A percentile compares a stretch with the other conserved stretches of the same genome.
These are phyloP conservation scores for Halteria grandinella DNA, from an alignment of 73 alveolate species.

Conservation along the genomic window DNA sequence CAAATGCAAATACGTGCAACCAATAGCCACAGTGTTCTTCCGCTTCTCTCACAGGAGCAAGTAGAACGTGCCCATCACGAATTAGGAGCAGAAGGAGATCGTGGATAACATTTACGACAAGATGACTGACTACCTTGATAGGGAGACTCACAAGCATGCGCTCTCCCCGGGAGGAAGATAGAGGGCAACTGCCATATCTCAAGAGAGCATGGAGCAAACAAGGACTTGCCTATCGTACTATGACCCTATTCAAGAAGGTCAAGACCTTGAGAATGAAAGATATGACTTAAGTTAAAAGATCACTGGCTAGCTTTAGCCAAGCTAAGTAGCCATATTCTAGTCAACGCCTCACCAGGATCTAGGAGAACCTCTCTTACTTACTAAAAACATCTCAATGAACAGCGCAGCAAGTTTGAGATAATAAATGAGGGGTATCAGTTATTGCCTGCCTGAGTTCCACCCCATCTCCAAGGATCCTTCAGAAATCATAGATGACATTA, in stretches of 20 bases:
- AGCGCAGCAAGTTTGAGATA: constrained; percentile 12
- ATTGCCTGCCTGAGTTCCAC: constrained; percentile 43
- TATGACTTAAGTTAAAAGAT: no score
- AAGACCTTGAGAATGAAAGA: neutral
- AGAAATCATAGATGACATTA: constrained; percentile 22
- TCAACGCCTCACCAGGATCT: no score
- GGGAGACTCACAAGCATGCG: no score
- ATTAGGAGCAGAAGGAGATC: constrained; percentile 36
- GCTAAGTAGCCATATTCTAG: no score
- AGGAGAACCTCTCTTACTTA: no score
- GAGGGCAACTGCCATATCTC: neutral
- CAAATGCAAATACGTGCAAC: constrained; percentile 23
- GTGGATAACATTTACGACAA: constrained; percentile 53
- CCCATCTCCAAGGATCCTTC: constrained; percentile 11
- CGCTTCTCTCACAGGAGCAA: constrained; percentile 66
- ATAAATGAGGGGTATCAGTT: neutral
- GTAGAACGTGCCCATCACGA: constrained; percentile 14
- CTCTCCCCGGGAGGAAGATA: neutral
- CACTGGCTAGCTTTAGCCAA: no score
- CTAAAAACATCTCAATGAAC: neutral
- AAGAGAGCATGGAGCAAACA: neutral
- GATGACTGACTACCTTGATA: constrained; percentile 23
- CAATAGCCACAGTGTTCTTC: constrained; percentile 63
- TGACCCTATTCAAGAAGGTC: constrained; percentile 12
- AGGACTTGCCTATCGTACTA: constrained; percentile 13